Evolutionary conservation across 2,329 filamentous ascomycete genomes (phyloP).

Genomic region (Botryotinia convoluta): DNA sequence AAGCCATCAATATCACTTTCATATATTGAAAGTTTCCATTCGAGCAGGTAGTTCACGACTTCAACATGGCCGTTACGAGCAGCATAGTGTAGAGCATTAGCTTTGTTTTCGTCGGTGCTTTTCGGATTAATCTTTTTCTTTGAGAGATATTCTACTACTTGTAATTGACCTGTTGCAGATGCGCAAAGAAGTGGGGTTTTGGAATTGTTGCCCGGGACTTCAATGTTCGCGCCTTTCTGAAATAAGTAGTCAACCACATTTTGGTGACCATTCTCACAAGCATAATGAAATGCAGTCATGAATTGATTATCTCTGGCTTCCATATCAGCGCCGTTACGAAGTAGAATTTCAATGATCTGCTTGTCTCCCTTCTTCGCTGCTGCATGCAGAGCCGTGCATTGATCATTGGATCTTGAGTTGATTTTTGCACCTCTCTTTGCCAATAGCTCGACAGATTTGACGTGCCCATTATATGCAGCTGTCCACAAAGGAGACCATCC

Average conservation of each 20-base stretch:
- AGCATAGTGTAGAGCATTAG: constrained; percentile 5
- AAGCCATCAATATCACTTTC: constrained; percentile 15
- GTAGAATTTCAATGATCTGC: constrained; percentile 18
- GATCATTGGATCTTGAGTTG: constrained; percentile 19
- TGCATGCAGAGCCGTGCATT: constrained; percentile 20
- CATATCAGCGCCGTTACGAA: constrained; percentile 16
- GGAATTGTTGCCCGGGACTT: constrained; percentile 14
- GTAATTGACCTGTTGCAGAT: constrained; percentile 13
- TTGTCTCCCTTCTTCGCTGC: constrained; percentile 20
- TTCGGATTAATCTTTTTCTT: constrained; percentile 2
- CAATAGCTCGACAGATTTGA: constrained; percentile 20
- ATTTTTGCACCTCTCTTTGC: constrained; percentile 19
- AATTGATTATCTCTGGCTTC: constrained; percentile 18
- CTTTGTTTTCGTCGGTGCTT: not conserved
- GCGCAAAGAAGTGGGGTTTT: constrained; percentile 19
- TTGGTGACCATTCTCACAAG: constrained; percentile 14
- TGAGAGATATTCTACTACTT: constrained; percentile 14
- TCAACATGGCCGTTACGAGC: constrained; percentile 9
- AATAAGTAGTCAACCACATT: constrained; percentile 14
- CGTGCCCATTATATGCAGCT: constrained; percentile 20
- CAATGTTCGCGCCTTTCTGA: constrained; percentile 17
- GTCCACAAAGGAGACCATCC: constrained; percentile 15
- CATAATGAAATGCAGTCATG: constrained; percentile 20
- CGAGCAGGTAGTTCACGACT: constrained; percentile 7
- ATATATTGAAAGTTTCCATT: constrained; percentile 13